phyloP scores from a whole-genome alignment of 106 monocot genomes.

The Hemerocallis citrina region DNA sequence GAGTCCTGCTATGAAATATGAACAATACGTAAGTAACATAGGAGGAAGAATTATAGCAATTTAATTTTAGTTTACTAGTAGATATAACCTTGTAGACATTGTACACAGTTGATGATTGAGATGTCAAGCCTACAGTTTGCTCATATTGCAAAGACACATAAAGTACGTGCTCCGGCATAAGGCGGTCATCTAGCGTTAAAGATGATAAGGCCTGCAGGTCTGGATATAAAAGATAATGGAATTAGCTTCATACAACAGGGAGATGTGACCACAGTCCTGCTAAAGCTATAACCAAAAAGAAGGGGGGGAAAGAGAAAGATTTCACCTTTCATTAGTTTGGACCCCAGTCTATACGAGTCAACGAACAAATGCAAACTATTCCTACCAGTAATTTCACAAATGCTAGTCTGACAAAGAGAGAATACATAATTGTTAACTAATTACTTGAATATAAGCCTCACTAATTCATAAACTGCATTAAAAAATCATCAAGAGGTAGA shows the following conservation, averaged over 20 bases:
- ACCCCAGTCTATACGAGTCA: slow-evolving; percentile 58
- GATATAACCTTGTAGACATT: slow-evolving; percentile 63
- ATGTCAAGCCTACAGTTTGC: slow-evolving; percentile 8
- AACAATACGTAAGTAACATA: background rate
- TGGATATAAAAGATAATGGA: slow-evolving; percentile 17
- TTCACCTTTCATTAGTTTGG: slow-evolving; percentile 64
- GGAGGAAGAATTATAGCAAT: background rate
- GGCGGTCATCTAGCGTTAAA: slow-evolving; percentile 48
- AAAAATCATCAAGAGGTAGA: too few relatives aligned
- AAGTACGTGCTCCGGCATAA: slow-evolving; percentile 69
- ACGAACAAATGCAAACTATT: slow-evolving; percentile 43
- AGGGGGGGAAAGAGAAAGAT: background rate
- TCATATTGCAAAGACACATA: slow-evolving; percentile 40
- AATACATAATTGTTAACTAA: background rate
- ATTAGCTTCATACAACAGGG: background rate
- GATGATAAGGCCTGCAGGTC: slow-evolving; percentile 30
- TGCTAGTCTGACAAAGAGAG: slow-evolving; percentile 34
- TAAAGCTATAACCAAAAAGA: background rate
- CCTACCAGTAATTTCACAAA: slow-evolving; percentile 22
- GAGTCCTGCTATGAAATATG: slow-evolving; percentile 42
- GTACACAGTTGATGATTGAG: slow-evolving; percentile 11
- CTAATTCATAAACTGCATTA: too few relatives aligned
- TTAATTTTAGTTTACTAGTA: background rate
- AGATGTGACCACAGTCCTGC: background rate
- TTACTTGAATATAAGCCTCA: too few relatives aligned